Conservation (phyloP, 768 basidiomycete genomes). For the Neoboletus subvelutipes region DNA sequence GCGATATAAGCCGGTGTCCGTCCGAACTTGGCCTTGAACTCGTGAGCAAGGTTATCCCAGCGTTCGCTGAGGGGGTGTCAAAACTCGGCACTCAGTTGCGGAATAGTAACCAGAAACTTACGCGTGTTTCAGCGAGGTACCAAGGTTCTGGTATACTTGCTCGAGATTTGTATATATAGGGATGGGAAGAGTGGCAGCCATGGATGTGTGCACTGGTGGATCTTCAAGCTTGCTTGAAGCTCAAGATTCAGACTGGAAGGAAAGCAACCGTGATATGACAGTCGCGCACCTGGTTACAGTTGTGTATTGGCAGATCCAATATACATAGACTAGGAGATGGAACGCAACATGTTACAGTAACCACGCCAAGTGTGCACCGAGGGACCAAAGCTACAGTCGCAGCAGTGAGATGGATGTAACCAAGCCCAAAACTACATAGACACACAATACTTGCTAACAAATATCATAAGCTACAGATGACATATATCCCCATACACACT, state of each 20-base stretch:
- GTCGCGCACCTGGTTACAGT: no score
- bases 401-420: neutral
- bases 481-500: neutral
- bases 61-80: conserved; percentile 36
- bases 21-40: conserved; percentile 66
- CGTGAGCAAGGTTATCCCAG: conserved; percentile 59
- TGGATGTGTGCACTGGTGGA: conserved; percentile 17
- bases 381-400: no score
- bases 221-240: neutral
- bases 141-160: conserved; percentile 53
- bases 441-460: neutral
- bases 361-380: no score
- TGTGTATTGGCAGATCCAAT: no score
- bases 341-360: no score
- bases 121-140: conserved; percentile 55
- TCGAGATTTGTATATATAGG: conserved; percentile 60
- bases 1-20: conserved; percentile 67
- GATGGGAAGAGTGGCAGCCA: conserved; percentile 58
- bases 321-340: no score
- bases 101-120: conserved; percentile 19
- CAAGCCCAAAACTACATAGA: neutral
- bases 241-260: neutral
- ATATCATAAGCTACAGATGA: conserved; percentile 10
- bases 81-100: neutral
- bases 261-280: neutral